These are phyloP conservation scores for Geranomyces michiganensis DNA, from an alignment of 192 early-diverging fungal genomes.

Conservation along the genomic window DNA sequence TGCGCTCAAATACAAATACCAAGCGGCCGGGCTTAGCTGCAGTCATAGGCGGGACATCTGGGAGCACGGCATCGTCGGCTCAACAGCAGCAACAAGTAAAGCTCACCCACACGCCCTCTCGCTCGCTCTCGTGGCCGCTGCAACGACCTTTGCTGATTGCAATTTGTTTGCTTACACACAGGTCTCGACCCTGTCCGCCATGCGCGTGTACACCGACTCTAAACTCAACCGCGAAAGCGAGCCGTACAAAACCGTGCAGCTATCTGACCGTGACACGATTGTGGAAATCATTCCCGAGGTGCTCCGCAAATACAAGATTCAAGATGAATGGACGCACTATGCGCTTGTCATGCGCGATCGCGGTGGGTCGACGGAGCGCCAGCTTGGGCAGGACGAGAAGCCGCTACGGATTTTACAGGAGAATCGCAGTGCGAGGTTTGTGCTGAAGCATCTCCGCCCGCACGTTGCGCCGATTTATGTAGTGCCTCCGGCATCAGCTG, in stretches of 20 bases:
- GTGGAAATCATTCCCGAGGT: constrained; percentile 82
- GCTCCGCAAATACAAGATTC: constrained; percentile 90
- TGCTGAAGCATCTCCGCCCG: constrained; percentile 4
- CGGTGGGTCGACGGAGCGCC: constrained; percentile 56
- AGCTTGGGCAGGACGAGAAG: constrained; percentile 76
- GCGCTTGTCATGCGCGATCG: constrained; percentile 71
- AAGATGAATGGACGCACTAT: constrained; percentile 84
- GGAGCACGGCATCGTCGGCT: too few species aligned
- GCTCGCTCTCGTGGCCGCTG: not conserved
- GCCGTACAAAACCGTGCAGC: constrained; percentile 83
- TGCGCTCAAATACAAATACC: too few species aligned
- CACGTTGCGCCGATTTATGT: not conserved
- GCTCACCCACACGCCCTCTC: too few species aligned
- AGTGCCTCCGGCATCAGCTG: too few species aligned
- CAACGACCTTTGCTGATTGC: too few species aligned
- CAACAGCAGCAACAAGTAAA: too few species aligned
- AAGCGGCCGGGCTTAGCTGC: too few species aligned
- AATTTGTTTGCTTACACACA: not conserved
- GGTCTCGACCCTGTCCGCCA: constrained; percentile 58
- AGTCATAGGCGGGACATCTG: too few species aligned
- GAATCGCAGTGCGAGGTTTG: constrained; percentile 6
- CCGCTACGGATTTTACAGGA: constrained; percentile 54
- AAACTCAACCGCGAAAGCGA: constrained; percentile 65
- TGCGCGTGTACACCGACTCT: constrained; percentile 85
- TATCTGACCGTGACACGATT: constrained; percentile 80